Conservation (phyloP, 176 grass and related monocot species). For the Cenchrus americanus region DNA sequence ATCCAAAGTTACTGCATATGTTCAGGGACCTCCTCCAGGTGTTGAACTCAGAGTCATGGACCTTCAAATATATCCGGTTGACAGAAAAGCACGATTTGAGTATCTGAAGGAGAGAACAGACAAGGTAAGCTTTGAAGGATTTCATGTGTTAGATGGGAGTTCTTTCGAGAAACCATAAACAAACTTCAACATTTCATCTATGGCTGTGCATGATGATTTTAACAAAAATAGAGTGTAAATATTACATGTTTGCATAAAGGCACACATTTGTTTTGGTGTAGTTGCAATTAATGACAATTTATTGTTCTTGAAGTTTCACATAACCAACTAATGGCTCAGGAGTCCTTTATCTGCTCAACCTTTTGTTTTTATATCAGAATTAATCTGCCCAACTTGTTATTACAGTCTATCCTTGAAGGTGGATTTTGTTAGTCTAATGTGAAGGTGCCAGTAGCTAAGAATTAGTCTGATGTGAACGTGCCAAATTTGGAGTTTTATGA, state of each 20-base stretch:
- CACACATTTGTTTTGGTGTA: not conserved
- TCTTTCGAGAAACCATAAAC: not conserved
- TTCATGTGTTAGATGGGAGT: not conserved
- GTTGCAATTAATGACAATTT: slow-evolving; percentile 15
- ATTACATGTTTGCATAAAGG: not conserved
- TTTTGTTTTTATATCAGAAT: not conserved
- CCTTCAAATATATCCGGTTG: slow-evolving; percentile 62
- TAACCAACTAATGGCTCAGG: not conserved
- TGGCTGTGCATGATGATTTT: not conserved
- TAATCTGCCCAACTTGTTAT: not conserved
- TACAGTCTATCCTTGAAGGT: not conserved
- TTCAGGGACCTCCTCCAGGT: slow-evolving; percentile 67
- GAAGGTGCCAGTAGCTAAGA: not conserved
- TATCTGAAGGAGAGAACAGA: slow-evolving; percentile 72
- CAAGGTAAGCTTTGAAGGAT: slow-evolving; percentile 48
- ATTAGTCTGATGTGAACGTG: not conserved
- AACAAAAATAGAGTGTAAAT: not conserved
- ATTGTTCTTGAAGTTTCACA: not conserved
- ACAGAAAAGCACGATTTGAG: slow-evolving; percentile 65
- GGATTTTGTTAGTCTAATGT: not conserved
- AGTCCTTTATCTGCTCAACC: not conserved
- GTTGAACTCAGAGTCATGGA: slow-evolving; percentile 77
- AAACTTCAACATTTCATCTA: not conserved
- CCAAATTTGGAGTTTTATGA: slow-evolving; percentile 2
- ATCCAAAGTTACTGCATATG: slow-evolving; percentile 62